These are phyloP conservation scores for Aspergillus fijiensis DNA, from an alignment of 2,329 filamentous ascomycete genomes.

Conservation along the genomic window DNA sequence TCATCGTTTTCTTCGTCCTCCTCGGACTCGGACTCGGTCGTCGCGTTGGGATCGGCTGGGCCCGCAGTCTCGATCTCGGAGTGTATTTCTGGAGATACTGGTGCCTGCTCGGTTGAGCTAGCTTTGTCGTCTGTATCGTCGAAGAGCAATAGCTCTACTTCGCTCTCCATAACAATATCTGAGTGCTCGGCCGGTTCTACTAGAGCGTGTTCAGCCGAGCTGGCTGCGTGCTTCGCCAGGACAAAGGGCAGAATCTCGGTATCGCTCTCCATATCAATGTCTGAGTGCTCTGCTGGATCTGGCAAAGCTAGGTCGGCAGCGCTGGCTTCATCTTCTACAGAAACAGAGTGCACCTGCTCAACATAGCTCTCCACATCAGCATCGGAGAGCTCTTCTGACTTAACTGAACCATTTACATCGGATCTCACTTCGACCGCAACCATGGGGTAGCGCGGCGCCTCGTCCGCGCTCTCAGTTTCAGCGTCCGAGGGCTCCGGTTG, in stretches of 20 bases:
- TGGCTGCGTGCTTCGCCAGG: background rate
- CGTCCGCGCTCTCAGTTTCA: too few relatives aligned
- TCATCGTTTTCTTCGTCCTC: slow-evolving; percentile 13
- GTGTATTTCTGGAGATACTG: background rate
- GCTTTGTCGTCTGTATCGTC: background rate
- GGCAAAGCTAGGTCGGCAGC: background rate
- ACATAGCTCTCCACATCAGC: too few relatives aligned
- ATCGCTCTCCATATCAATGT: background rate
- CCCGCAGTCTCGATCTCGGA: background rate
- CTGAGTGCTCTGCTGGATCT: background rate
- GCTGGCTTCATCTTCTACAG: background rate
- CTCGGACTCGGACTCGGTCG: background rate
- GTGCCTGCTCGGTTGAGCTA: background rate
- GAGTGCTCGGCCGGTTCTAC: background rate
- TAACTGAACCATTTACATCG: too few relatives aligned
- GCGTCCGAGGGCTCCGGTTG: too few relatives aligned
- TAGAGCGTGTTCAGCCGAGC: background rate
- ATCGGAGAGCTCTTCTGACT: too few relatives aligned
- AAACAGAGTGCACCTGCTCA: background rate
- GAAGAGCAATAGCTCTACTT: background rate
- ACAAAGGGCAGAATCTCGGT: background rate
- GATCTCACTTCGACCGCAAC: too few relatives aligned
- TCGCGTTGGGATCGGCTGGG: too few relatives aligned
- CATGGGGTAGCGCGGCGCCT: too few relatives aligned
- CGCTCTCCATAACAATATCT: background rate